Evolutionary conservation across 2,329 filamentous ascomycete species (phyloP).

Genomic region (Xylaria sp.): DNA sequence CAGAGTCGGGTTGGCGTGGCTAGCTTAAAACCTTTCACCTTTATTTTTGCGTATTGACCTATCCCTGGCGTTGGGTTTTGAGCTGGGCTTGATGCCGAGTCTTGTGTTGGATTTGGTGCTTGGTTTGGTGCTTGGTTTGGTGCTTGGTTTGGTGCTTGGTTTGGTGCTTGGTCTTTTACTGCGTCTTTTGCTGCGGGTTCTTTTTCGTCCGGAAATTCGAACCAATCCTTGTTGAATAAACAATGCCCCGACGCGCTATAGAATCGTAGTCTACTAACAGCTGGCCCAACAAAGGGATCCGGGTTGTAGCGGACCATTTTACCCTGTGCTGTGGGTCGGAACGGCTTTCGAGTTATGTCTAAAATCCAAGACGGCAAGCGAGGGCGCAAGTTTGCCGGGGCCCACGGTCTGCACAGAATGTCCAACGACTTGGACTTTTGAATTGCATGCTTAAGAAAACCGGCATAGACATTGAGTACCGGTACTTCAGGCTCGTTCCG

Average conservation of each 20-base stretch:
- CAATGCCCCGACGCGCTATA: not conserved
- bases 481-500: too few relatives aligned
- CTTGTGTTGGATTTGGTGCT: too few relatives aligned
- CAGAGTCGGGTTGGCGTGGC: not conserved
- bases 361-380: slow-evolving; percentile 8
- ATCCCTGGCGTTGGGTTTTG: too few relatives aligned
- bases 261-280: not conserved
- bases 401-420: slow-evolving; percentile 36
- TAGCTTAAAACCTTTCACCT: not conserved
- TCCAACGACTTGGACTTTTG: slow-evolving; percentile 25
- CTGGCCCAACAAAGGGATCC: slow-evolving; percentile 7
- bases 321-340: not conserved
- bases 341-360: slow-evolving; percentile 2
- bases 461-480: slow-evolving; percentile 13
- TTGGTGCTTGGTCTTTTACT: too few relatives aligned
- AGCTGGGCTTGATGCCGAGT: too few relatives aligned
- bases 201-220: not conserved
- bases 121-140: too few relatives aligned
- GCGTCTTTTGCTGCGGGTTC: too few relatives aligned
- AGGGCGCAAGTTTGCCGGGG: slow-evolving; percentile 10
- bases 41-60: too few relatives aligned
- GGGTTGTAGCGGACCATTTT: slow-evolving; percentile 15
- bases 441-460: slow-evolving; percentile 10
- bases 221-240: not conserved
- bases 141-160: too few relatives aligned